Evolutionary conservation across 1,139 yeast genomes (phyloP).

Genomic region (Suhomyces yuchorum): DNA sequence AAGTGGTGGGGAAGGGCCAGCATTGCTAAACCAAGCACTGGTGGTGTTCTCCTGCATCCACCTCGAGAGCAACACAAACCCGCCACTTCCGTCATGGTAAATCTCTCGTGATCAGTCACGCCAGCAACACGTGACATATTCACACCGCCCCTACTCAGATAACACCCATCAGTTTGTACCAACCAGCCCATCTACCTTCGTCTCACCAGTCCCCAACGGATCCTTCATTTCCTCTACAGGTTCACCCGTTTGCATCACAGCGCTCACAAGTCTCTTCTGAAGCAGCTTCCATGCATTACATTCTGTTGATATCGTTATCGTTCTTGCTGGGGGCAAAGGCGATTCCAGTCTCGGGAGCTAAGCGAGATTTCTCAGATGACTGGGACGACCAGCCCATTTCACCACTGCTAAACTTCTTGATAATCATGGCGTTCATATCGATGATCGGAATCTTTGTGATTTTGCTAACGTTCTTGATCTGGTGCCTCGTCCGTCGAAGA

Average conservation of each 20-base stretch:
- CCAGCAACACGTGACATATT: background rate
- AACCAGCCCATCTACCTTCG: background rate
- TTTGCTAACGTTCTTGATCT: constrained; percentile 7
- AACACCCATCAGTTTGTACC: background rate
- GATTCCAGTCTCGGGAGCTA: constrained; percentile 4
- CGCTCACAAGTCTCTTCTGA: background rate
- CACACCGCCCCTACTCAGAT: background rate
- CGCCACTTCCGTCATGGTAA: background rate
- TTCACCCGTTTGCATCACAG: background rate
- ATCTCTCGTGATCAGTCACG: background rate
- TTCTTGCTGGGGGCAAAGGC: constrained; percentile 9
- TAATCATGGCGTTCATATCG: constrained; percentile 7
- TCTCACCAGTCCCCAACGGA: background rate
- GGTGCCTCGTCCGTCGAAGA: constrained; percentile 16
- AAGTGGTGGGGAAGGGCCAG: background rate
- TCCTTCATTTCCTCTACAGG: background rate
- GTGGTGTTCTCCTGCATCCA: too few species aligned
- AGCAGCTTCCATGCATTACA: constrained; percentile 2
- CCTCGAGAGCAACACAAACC: background rate
- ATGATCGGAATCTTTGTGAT: constrained; percentile 9
- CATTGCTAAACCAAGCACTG: too few species aligned
- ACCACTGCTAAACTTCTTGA: constrained; percentile 1
- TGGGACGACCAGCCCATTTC: constrained; percentile 2
- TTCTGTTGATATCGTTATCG: constrained; percentile 6
- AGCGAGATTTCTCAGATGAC: background rate